Percentiles rank a stretch among this genome's conserved stretches.
These are phyloP conservation scores for Phytophthora syringae DNA, from an alignment of 352 stramenopile species.

Conservation along the genomic window DNA sequence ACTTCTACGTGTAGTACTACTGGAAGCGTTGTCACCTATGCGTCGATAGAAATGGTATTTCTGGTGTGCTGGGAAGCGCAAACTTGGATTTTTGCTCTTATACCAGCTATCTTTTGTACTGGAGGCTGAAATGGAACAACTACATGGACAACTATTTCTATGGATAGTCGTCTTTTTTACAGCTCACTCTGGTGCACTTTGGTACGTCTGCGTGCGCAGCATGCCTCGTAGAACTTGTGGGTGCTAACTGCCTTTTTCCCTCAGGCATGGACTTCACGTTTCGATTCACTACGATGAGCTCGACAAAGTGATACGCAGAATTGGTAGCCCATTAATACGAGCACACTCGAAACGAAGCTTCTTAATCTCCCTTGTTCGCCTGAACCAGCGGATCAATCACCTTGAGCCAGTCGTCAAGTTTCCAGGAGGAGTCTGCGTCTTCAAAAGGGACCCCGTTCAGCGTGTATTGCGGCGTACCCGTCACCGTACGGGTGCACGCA, in stretches of 20 bases:
- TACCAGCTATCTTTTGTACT: constrained; percentile 16
- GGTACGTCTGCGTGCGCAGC: constrained; percentile 5
- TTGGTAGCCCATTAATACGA: neutral
- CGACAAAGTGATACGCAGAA: neutral
- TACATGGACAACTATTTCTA: constrained; percentile 18
- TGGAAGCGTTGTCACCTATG: constrained; percentile 6
- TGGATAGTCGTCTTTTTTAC: constrained; percentile 18
- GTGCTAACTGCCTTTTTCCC: neutral
- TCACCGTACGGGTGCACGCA: constrained; percentile 63
- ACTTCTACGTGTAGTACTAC: too few species aligned
- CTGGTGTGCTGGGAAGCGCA: constrained; percentile 14
- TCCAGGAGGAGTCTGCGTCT: constrained; percentile 70
- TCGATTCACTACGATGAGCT: constrained; percentile 3
- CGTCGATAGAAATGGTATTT: constrained; percentile 7
- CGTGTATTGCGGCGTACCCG: constrained; percentile 79
- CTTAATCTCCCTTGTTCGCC: constrained; percentile 12
- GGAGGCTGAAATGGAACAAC: constrained; percentile 13
- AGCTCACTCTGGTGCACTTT: constrained; percentile 18
- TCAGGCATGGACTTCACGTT: constrained; percentile 22
- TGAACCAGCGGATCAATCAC: constrained; percentile 43
- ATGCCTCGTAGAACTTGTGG: neutral
- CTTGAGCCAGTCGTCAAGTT: constrained; percentile 64
- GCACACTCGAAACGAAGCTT: neutral
- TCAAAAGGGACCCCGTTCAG: constrained; percentile 70
- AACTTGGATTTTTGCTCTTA: constrained; percentile 23